A percentile compares a stretch with the other conserved stretches of the same genome.
Conservation (phyloP, 2,329 filamentous ascomycete genomes). For the Ceratocystis huliohia region DNA sequence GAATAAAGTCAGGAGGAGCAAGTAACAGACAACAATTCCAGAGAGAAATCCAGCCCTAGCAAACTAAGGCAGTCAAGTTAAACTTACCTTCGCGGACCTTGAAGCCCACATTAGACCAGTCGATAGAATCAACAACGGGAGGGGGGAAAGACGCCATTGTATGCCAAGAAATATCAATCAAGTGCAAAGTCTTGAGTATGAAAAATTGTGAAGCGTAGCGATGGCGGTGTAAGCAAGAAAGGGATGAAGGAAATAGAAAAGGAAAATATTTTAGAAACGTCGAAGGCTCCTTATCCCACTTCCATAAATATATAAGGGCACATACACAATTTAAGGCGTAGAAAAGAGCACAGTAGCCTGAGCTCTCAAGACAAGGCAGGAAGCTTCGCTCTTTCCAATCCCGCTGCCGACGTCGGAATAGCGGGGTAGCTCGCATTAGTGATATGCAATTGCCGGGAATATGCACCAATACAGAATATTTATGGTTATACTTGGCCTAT, state of each 20-base stretch:
- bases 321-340: neutral
- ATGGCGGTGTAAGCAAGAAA: neutral
- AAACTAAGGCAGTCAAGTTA: neutral
- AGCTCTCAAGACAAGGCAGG: neutral
- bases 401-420: constrained; percentile 12
- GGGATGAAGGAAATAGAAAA: neutral
- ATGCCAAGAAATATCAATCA: neutral
- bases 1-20: neutral
- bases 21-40: neutral
- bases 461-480: neutral
- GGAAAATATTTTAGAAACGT: neutral
- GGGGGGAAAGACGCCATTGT: constrained; percentile 50
- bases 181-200: no score
- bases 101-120: constrained; percentile 92
- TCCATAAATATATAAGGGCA: neutral
- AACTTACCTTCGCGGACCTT: constrained; percentile 69
- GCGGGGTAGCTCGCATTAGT: neutral
- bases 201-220: no score
- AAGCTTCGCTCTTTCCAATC: neutral
- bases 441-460: neutral
- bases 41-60: neutral
- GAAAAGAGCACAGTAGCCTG: neutral
- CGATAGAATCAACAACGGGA: constrained; percentile 65
- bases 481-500: no score
- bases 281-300: neutral